Evolutionary conservation across 192 early-diverging fungal species (phyloP), one percentile per base, ranked within the genome.

Genomic region (Gaertneriomyces sp.): DNA sequence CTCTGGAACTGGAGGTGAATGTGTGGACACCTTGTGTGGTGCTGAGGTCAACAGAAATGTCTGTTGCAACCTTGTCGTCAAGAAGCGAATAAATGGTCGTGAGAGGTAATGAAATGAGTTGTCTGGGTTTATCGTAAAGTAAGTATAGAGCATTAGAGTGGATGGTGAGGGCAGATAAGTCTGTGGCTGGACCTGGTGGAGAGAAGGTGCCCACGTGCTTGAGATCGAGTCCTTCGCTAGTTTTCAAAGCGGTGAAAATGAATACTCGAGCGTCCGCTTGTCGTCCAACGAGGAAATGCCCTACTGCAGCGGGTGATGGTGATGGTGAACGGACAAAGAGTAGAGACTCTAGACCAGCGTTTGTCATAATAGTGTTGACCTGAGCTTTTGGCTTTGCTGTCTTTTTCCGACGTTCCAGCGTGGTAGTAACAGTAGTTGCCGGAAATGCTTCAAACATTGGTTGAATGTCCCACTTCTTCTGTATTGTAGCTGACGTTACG

Each of bases 201-300:
- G 60, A 39, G 11, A 73, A 16, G 14, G 12, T 43, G 7, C 71
- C 71, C 3, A 45, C 16, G 50, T 43, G 64, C 14, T 42, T 10
- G 45, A 53, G 4, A 5, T 66, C 51, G 17, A 39, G 20, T 9
- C 16, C 3, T 38, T 38, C 54, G 1, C 17, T 44, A 12, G 54
- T 33, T 19, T 9, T 12, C n/a, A 67, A 39, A 11, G 60, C 58
- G 25, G 25, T 33, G 52, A 62, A 61, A 4, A 73, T 60, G 44
- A 73, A 73, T 14, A 68, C 40, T 4, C 57, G 64, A 14, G 71
- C 71, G 52, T 73, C 71, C 45, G 45, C 11, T 46, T 73, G 71
- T 5, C 71, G 58, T 9, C 71, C 71, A 33, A 50, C 71, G 65
- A 55, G 61, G 53, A 73, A 73, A 53, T 40, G 55, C n/a, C 66